A percentile compares a stretch with the other conserved stretches of the same genome.
These are phyloP conservation scores for Lineolata rhizophorae DNA, from an alignment of 495 filamentous ascomycete species.

Conservation along the genomic window DNA sequence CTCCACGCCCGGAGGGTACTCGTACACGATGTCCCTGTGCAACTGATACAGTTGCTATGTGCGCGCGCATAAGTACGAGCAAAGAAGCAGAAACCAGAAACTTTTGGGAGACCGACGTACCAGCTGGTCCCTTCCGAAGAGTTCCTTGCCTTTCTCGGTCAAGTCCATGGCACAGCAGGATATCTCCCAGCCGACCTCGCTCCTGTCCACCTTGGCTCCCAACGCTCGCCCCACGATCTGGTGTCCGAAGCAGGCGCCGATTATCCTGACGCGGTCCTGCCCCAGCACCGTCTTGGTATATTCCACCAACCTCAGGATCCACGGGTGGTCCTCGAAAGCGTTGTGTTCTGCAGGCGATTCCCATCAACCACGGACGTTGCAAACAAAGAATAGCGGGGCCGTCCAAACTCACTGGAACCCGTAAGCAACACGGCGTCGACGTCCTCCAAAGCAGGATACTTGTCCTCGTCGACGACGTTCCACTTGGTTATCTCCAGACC, in stretches of 20 bases:
- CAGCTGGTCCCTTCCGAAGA: slow-evolving; percentile 48
- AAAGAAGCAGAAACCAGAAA: slow-evolving; percentile 4
- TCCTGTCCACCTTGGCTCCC: slow-evolving; percentile 42
- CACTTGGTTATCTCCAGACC: slow-evolving; percentile 37
- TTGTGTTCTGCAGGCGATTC: slow-evolving; percentile 22
- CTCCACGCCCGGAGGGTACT: slow-evolving; percentile 37
- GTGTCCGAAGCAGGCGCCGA: slow-evolving; percentile 82
- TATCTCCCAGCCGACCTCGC: slow-evolving; percentile 57
- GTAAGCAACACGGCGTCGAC: slow-evolving; percentile 69
- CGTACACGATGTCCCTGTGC: slow-evolving; percentile 64
- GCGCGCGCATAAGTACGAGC: too few relatives aligned
- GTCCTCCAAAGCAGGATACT: slow-evolving; percentile 46
- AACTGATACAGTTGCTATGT: slow-evolving; percentile 63
- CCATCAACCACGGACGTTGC: slow-evolving; percentile 2
- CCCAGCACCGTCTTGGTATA: slow-evolving; percentile 37
- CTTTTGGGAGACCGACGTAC: slow-evolving; percentile 22
- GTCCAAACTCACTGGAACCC: slow-evolving; percentile 31
- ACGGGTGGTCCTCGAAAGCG: slow-evolving; percentile 45
- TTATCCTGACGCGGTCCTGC: slow-evolving; percentile 37
- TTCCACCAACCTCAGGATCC: slow-evolving; percentile 56
- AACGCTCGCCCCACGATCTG: slow-evolving; percentile 70
- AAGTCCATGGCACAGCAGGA: slow-evolving; percentile 48
- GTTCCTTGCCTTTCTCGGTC: slow-evolving; percentile 43
- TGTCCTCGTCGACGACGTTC: slow-evolving; percentile 38
- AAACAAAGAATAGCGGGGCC: too few relatives aligned